Base-by-base conservation (phyloP, 129 eudicot genomes). In the Pseudognaphalium luteoalbum region DNA sequence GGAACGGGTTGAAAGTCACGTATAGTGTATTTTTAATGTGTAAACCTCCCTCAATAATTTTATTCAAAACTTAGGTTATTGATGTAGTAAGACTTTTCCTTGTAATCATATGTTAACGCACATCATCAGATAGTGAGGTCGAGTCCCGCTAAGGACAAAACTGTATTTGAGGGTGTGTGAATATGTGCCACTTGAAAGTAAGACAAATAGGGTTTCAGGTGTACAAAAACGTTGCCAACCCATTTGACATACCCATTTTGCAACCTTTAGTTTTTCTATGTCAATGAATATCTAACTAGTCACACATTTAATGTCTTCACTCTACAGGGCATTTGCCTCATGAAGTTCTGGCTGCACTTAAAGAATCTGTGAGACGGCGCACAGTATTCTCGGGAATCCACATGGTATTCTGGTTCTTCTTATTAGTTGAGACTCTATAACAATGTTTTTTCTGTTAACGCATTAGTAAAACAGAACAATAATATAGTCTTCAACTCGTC, bases 341-440 rank as follows among this genome's bases (percentile, higher is more conserved):
- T 57, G 65, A 81, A 37, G 92, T 91, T 81, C 83, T 95, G 80
- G 81, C 56, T 63, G 88, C 88, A 67, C 83, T 95, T 78, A 87
- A 80, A 76, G 88, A 91, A 74, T 88, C 99, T 68, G 90, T 95
- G 66, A 81, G 68, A 77, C 84, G 91, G 28, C 94, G 99, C 28
- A 73, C 90, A 37, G 47, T 76, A 51, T 79, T 82, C 71, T 81
- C 83, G 22, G 72, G 84, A 75, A 74, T 78, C 41, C 86, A 81
- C 83, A 69, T 79, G 99, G 99, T 94, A 58, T 64, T 79, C 17
- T 47, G 33, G 19, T 16, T 65, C 67, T 33, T 44, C 35, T 4
- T 47, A 32, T 44, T 61, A 12, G 59, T 73, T 44, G 33, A 25
- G 22, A 19, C 34, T 65, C 9, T 25, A 51, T 41, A 68, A 34